Percentiles rank a stretch among this genome's conserved stretches.
phyloP scores from a whole-genome alignment of 177 flowering plant species.

The Telopea speciosissima region DNA sequence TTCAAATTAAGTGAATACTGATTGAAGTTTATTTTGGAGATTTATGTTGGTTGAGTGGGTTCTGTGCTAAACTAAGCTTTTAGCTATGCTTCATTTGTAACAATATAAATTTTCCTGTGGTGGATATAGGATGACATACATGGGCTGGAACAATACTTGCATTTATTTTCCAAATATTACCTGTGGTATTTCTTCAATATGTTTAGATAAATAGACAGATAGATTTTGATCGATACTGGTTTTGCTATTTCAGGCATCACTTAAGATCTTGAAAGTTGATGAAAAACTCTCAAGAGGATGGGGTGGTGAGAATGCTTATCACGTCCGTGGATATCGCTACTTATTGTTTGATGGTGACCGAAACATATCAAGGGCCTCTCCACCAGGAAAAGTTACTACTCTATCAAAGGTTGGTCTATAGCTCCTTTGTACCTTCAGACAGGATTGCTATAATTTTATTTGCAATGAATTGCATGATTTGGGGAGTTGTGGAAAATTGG shows the following conservation, averaged over 20 bases:
- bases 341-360: constrained; percentile 68
- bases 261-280: constrained; percentile 73
- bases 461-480: neutral
- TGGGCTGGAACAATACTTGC: constrained; percentile 1
- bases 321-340: constrained; percentile 91
- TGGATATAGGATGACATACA: constrained; percentile 1
- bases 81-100: neutral
- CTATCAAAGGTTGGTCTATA: constrained; percentile 59
- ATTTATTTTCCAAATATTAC: neutral
- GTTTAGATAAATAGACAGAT: too few species aligned
- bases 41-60: neutral
- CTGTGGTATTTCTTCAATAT: constrained; percentile 1
- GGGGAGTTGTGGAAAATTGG: neutral
- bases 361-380: constrained; percentile 83
- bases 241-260: constrained; percentile 49
- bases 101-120: neutral
- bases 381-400: constrained; percentile 87
- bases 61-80: neutral
- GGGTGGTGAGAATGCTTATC: constrained; percentile 99
- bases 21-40: neutral
- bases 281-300: constrained; percentile 93
- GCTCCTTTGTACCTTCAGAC: neutral
- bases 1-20: neutral
- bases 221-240: too few species aligned
- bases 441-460: too few species aligned